A percentile compares a stretch with the other conserved stretches of the same genome.
phyloP scores from a whole-genome alignment of 169 alveolate species.

The Amoebophrya sp. region DNA sequence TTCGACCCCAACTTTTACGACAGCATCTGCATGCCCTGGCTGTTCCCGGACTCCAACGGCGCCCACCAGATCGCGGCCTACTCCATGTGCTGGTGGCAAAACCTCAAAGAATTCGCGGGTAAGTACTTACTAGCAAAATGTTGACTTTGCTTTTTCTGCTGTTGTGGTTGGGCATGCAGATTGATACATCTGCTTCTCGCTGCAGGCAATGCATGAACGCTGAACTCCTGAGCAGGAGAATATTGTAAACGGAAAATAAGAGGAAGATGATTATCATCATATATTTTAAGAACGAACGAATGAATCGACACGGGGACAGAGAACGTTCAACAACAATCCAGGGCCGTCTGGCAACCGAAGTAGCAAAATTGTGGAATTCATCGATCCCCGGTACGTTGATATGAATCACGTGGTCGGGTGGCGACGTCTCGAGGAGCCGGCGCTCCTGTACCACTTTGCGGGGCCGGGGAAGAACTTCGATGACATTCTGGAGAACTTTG shows the following conservation, averaged over 20 bases:
- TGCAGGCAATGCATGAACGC: too few relatives aligned
- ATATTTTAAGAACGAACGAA: too few relatives aligned
- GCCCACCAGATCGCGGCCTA: constrained; percentile 24
- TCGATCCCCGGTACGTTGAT: constrained; percentile 13
- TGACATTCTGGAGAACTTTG: not conserved
- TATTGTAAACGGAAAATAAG: too few relatives aligned
- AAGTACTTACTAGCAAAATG: too few relatives aligned
- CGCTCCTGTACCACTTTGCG: constrained; percentile 25
- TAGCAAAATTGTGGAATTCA: not conserved
- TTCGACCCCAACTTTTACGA: not conserved
- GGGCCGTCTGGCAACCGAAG: constrained; percentile 20
- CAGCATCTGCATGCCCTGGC: constrained; percentile 23
- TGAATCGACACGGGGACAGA: too few relatives aligned
- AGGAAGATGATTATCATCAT: too few relatives aligned
- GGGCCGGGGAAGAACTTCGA: constrained; percentile 31
- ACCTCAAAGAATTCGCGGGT: not conserved
- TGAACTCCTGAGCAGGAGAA: too few relatives aligned
- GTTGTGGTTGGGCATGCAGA: too few relatives aligned
- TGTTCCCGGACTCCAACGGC: not conserved
- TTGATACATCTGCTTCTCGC: too few relatives aligned
- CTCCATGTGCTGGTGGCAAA: constrained; percentile 33
- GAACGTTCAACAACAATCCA: too few relatives aligned
- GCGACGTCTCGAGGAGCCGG: constrained; percentile 16
- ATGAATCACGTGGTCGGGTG: constrained; percentile 15
- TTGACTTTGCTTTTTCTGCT: too few relatives aligned